Evolutionary conservation across 306 rosid genomes (phyloP).

Genomic region (Cucumis cinereus): DNA sequence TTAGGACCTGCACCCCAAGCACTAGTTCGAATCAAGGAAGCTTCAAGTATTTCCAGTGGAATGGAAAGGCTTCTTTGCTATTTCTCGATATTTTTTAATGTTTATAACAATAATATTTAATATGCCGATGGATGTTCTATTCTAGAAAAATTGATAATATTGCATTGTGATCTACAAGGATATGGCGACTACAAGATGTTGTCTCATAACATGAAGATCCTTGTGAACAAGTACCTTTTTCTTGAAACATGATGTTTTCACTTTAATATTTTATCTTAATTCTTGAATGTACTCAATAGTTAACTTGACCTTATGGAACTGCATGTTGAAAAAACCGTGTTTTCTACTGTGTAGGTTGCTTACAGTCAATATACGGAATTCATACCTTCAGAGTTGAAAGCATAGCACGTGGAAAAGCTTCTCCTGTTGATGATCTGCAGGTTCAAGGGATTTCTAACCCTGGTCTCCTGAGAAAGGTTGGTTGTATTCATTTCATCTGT

Average conservation of each 20-base stretch:
- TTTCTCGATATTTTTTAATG: neutral
- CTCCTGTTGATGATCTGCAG: slow-evolving; percentile 77
- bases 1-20: neutral
- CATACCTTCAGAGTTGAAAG: slow-evolving; percentile 85
- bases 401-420: slow-evolving; percentile 67
- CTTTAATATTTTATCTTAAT: neutral
- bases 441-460: slow-evolving; percentile 82
- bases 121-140: neutral
- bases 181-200: neutral
- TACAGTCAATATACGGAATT: slow-evolving; percentile 70
- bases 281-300: neutral
- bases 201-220: neutral
- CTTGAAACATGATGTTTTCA: neutral
- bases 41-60: neutral
- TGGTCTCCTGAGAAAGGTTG: slow-evolving; percentile 62
- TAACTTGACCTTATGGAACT: neutral
- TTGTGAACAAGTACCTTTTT: neutral
- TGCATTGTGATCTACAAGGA: neutral
- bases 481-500: slow-evolving; percentile 9
- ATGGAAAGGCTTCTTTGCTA: neutral
- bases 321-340: neutral
- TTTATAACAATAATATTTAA: neutral
- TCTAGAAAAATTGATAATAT: neutral
- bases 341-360: slow-evolving; percentile 46
- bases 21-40: neutral